phyloP scores from a whole-genome alignment of 257 asterid species.

The Solanum tacnaense region DNA sequence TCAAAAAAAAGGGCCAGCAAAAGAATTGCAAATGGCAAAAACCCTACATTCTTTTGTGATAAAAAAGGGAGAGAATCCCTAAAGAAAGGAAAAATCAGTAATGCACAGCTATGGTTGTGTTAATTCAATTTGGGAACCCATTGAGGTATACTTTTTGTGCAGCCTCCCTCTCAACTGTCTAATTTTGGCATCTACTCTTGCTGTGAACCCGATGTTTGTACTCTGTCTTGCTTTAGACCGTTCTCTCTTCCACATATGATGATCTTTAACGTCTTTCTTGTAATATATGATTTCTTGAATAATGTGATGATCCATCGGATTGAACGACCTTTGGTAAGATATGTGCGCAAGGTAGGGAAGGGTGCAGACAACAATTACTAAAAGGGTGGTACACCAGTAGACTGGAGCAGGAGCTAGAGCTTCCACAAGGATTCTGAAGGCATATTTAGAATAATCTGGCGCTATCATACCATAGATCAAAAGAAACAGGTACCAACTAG shows the following conservation, averaged over 20 bases:
- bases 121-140: slow-evolving; percentile 3
- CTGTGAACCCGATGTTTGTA: slow-evolving; percentile 83
- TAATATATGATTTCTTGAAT: slow-evolving; percentile 87
- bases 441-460: slow-evolving; percentile 31
- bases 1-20: slow-evolving; percentile 5
- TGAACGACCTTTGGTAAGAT: slow-evolving; percentile 63
- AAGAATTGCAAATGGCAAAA: slow-evolving; percentile 6
- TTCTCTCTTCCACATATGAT: slow-evolving; percentile 82
- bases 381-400: slow-evolving; percentile 71
- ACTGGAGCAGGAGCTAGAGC: slow-evolving; percentile 82
- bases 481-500: slow-evolving; percentile 73
- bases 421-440: slow-evolving; percentile 47
- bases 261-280: slow-evolving; percentile 69
- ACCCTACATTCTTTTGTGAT: slow-evolving; percentile 6
- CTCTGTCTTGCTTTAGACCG: slow-evolving; percentile 62
- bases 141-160: slow-evolving; percentile 59
- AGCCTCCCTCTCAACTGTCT: slow-evolving; percentile 62
- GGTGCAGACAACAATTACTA: slow-evolving; percentile 53
- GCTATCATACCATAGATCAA: slow-evolving; percentile 46
- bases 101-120: not conserved
- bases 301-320: slow-evolving; percentile 88
- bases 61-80: not conserved
- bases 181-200: slow-evolving; percentile 88
- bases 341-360: slow-evolving; percentile 82
- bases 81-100: not conserved